These are phyloP conservation scores for Sanghuangporus sanghuang DNA, from an alignment of 1,284 basidiomycete species.

Conservation along the genomic window DNA sequence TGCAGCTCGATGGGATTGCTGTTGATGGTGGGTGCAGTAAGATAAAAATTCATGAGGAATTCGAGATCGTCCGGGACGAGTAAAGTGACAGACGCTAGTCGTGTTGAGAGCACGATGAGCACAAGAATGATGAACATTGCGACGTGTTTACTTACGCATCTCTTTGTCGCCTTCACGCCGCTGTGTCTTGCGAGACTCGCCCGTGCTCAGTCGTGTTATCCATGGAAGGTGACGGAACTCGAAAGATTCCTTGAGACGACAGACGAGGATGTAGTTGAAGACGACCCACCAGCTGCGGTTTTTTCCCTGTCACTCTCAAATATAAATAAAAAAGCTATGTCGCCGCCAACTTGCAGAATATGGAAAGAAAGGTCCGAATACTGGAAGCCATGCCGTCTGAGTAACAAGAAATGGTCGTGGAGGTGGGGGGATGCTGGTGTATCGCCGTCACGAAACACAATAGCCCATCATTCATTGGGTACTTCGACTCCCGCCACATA, in stretches of 20 bases:
- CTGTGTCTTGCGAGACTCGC: no score
- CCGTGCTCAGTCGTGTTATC: not conserved
- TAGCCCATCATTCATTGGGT: not conserved
- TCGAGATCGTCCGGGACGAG: no score
- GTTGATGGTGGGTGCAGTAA: no score
- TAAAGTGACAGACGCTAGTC: no score
- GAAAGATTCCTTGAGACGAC: not conserved
- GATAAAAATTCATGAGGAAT: no score
- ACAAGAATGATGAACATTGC: no score
- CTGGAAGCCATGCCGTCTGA: not conserved
- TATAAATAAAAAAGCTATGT: not conserved
- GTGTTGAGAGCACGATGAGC: no score
- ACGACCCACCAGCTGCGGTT: not conserved
- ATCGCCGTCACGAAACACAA: not conserved
- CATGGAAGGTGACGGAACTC: not conserved
- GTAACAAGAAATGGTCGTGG: not conserved
- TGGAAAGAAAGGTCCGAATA: not conserved
- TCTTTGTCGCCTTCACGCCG: not conserved
- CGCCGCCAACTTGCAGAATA: not conserved
- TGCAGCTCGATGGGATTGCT: no score
- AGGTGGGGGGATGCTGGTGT: not conserved
- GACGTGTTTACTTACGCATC: not conserved
- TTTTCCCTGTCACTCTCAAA: not conserved
- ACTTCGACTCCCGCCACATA: not conserved
- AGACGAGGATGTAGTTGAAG: not conserved